Conservation (phyloP, 2,329 filamentous ascomycete species). For the Graphilbum sp. region DNA sequence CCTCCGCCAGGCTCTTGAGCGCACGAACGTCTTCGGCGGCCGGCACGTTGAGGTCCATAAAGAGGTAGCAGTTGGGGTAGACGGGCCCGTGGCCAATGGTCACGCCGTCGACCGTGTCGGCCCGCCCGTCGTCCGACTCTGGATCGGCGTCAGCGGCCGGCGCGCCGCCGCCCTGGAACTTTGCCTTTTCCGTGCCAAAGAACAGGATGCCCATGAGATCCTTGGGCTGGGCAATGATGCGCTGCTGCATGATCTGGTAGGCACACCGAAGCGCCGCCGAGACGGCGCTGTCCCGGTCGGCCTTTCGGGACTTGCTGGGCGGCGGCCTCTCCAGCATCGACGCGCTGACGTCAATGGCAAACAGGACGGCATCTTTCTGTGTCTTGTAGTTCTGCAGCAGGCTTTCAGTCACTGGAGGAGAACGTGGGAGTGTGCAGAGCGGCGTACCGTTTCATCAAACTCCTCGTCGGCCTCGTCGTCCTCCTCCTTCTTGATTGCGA, state of each 20-base stretch:
- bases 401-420: conserved; percentile 30
- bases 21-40: conserved; percentile 73
- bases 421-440: conserved; percentile 1
- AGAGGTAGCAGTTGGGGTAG: conserved; percentile 85
- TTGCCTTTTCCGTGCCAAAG: conserved; percentile 77
- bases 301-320: conserved; percentile 57
- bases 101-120: background rate
- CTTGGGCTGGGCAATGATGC: conserved; percentile 89
- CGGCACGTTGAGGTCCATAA: conserved; percentile 76
- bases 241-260: conserved; percentile 91
- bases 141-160: conserved; percentile 16
- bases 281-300: conserved; percentile 60
- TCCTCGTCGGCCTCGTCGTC: conserved; percentile 58
- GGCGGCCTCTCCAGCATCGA: conserved; percentile 66
- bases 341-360: conserved; percentile 80
- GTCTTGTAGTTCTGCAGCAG: conserved; percentile 60
- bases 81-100: conserved; percentile 27
- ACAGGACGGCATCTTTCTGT: conserved; percentile 93
- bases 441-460: conserved; percentile 16
- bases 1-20: conserved; percentile 59
- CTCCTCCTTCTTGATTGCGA: conserved; percentile 22
- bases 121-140: conserved; percentile 16
- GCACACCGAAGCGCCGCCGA: conserved; percentile 84
- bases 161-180: conserved; percentile 37
- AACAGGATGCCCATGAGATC: conserved; percentile 95